Conservation (phyloP, 2,329 filamentous ascomycete genomes). For the Emergomyces africanus region DNA sequence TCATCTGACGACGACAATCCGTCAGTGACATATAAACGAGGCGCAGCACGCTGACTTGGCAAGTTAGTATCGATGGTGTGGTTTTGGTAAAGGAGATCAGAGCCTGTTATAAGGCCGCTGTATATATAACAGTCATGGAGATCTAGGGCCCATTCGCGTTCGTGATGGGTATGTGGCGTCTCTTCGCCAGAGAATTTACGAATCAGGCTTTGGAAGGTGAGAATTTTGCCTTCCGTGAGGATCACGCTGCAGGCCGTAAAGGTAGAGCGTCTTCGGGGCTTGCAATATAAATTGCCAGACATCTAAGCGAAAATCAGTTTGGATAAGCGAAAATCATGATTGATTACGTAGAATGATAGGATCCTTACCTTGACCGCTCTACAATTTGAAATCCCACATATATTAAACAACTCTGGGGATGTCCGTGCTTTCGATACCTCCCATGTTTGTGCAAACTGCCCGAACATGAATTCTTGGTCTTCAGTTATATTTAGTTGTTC, state of each 20-base stretch:
- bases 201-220: slow-evolving; percentile 50
- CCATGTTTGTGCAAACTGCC: slow-evolving; percentile 55
- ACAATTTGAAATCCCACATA: slow-evolving; percentile 52
- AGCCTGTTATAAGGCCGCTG: slow-evolving; percentile 49
- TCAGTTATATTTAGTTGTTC: slow-evolving; percentile 51
- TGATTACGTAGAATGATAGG: not conserved
- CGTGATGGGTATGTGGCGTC: slow-evolving; percentile 48
- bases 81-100: slow-evolving; percentile 51
- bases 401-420: slow-evolving; percentile 53
- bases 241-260: slow-evolving; percentile 50
- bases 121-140: slow-evolving; percentile 54
- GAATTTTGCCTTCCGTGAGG: slow-evolving; percentile 45
- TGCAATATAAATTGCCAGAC: slow-evolving; percentile 50
- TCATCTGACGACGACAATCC: slow-evolving; percentile 51
- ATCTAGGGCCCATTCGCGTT: slow-evolving; percentile 46
- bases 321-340: not conserved
- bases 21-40: slow-evolving; percentile 48
- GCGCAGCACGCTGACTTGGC: slow-evolving; percentile 46
- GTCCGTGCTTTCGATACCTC: slow-evolving; percentile 52
- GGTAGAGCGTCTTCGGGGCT: slow-evolving; percentile 48
- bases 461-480: slow-evolving; percentile 50
- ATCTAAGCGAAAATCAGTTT: slow-evolving; percentile 27
- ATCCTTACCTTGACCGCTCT: slow-evolving; percentile 41
- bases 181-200: slow-evolving; percentile 43
- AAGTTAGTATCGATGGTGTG: slow-evolving; percentile 51